phyloP scores from a whole-genome alignment of 2,329 filamentous ascomycete species.

The Cladosporium cucumerinum region DNA sequence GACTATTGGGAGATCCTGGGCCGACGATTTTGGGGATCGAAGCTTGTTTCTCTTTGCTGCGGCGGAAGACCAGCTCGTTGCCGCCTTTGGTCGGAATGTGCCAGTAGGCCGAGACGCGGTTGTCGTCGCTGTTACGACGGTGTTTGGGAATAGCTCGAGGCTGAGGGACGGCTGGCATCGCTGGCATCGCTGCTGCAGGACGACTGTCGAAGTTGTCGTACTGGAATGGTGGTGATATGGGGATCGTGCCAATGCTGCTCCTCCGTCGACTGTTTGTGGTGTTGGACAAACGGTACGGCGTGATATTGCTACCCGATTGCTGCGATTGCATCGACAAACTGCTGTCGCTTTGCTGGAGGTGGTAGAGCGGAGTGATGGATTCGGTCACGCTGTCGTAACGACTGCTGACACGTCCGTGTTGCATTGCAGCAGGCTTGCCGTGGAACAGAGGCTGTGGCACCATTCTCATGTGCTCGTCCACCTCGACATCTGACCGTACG shows the following conservation, averaged over 20 bases:
- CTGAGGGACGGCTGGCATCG: not conserved
- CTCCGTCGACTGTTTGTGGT: constrained; percentile 13
- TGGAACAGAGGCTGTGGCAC: constrained; percentile 33
- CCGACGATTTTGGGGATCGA: not conserved
- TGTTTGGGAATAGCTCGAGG: not conserved
- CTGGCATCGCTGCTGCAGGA: not conserved
- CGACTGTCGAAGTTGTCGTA: not conserved
- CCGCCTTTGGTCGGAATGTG: constrained; percentile 19
- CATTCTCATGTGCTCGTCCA: constrained; percentile 32
- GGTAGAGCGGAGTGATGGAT: not conserved
- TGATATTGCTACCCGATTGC: not conserved
- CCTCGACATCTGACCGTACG: constrained; percentile 23
- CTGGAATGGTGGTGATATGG: constrained; percentile 32
- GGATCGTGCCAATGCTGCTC: constrained; percentile 32
- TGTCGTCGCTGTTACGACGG: constrained; percentile 15
- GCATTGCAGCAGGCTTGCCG: constrained; percentile 18
- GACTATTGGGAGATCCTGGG: constrained; percentile 1
- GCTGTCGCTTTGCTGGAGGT: constrained; percentile 4
- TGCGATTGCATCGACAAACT: not conserved
- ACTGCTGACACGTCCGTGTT: not conserved
- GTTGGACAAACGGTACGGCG: not conserved
- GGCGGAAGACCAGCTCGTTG: constrained; percentile 19
- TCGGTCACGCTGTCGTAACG: constrained; percentile 6
- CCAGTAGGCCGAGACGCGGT: constrained; percentile 24
- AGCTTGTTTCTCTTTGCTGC: constrained; percentile 19